Percentiles rank a stretch among this genome's conserved stretches.
Conservation (phyloP, 139 green algal genomes). For the Closterium sp. region DNA sequence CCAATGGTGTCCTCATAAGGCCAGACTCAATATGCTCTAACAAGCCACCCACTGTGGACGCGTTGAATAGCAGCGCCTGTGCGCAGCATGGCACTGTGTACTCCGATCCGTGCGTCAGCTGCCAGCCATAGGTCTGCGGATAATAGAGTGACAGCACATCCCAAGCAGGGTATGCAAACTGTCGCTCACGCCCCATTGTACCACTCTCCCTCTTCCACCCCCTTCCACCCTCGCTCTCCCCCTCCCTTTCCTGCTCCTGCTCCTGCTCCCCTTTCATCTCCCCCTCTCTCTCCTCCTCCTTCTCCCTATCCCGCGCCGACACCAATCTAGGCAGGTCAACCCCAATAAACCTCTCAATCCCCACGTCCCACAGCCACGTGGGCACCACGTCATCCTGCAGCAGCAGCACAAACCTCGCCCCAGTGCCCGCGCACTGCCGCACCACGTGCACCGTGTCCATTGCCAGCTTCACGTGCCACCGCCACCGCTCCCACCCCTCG, state of each 20-base stretch:
- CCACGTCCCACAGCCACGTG: neutral
- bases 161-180: neutral
- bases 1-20: neutral
- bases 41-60: neutral
- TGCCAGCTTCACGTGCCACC: neutral
- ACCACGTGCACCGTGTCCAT: neutral
- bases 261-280: no score
- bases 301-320: neutral
- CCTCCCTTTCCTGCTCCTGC: no score
- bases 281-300: neutral
- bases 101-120: neutral
- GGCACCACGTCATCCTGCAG: neutral
- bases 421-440: neutral
- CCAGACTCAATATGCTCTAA: neutral
- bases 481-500: neutral
- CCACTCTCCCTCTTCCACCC: neutral
- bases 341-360: neutral
- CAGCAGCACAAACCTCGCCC: neutral
- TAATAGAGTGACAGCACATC: neutral
- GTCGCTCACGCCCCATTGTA: neutral
- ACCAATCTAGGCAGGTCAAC: neutral
- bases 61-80: neutral
- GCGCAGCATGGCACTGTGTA: neutral
- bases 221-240: no score
- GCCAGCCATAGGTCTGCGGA: neutral